Conservation (phyloP, 495 filamentous ascomycete species). For the Bryoglossum gracile region DNA sequence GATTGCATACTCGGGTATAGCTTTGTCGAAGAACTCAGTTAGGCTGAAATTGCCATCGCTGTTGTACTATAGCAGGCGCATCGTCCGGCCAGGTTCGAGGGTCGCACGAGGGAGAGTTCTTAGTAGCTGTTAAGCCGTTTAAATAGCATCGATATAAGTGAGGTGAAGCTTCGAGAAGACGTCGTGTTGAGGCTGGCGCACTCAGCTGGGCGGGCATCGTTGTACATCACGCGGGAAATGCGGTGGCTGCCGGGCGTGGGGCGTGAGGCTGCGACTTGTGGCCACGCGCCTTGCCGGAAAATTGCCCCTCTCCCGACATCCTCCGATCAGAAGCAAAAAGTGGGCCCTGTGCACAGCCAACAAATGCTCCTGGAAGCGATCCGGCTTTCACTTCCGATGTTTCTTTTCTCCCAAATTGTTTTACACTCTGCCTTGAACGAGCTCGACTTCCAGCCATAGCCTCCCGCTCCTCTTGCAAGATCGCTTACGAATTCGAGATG, state of each 20-base stretch:
- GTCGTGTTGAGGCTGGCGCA: conserved; percentile 15
- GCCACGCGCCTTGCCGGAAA: conserved; percentile 6
- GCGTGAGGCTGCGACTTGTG: conserved; percentile 8
- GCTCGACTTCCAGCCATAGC: neutral
- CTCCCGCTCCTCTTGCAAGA: neutral
- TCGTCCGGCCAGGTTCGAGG: conserved; percentile 5
- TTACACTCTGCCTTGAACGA: neutral
- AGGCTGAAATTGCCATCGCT: conserved; percentile 11
- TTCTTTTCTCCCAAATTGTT: conserved; percentile 2
- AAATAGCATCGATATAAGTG: conserved; percentile 6
- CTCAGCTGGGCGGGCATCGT: conserved; percentile 13
- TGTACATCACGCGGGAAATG: conserved; percentile 11
- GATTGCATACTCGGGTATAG: conserved; percentile 22
- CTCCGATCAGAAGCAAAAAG: neutral
- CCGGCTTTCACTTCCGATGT: neutral
- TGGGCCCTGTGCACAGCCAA: neutral
- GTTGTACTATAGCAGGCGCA: conserved; percentile 11
- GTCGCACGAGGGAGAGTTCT: conserved; percentile 5
- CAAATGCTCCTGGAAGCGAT: neutral
- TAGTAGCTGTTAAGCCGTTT: neutral
- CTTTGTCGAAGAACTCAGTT: conserved; percentile 6
- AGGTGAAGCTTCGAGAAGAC: conserved; percentile 8
- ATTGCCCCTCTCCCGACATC: too few relatives aligned
- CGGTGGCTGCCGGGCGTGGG: conserved; percentile 7
- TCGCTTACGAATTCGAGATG: neutral